Evolutionary conservation across 164 flowering plant genomes (phyloP).

Genomic region (Magnolia changhungtana): DNA sequence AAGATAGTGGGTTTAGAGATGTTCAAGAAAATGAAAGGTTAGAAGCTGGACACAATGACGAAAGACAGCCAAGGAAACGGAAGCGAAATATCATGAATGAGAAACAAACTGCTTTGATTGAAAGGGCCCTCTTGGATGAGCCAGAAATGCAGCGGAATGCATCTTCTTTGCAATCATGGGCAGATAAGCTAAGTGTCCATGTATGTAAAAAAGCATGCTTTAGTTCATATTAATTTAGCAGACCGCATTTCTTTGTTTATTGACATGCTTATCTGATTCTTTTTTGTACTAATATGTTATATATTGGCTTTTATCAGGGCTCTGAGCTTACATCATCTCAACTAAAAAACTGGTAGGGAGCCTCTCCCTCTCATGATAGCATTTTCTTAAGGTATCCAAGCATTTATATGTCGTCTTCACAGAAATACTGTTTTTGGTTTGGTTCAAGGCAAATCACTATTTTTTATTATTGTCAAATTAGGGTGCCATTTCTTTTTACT

Average conservation of each 20-base stretch:
- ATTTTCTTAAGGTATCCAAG: neutral
- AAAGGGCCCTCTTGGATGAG: conserved; percentile 75
- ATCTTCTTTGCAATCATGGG: conserved; percentile 66
- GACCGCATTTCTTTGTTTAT: neutral
- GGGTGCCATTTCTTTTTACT: too few species aligned
- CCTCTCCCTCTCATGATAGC: neutral
- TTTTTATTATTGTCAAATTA: too few species aligned
- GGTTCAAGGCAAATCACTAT: neutral
- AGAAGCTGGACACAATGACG: conserved; percentile 45
- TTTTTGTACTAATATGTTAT: neutral
- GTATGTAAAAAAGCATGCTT: conserved; percentile 37
- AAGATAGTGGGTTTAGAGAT: conserved; percentile 35
- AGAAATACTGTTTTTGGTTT: neutral
- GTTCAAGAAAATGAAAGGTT: conserved; percentile 43
- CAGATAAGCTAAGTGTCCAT: conserved; percentile 68
- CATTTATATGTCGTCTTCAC: neutral
- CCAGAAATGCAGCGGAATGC: conserved; percentile 92
- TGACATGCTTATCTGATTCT: neutral
- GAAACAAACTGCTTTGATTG: conserved; percentile 59
- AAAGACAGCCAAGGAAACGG: conserved; percentile 72
- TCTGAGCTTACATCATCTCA: conserved; percentile 81
- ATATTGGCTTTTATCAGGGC: conserved; percentile 57
- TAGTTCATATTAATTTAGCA: conserved; percentile 2
- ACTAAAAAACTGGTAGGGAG: conserved; percentile 83
- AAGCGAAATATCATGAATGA: conserved; percentile 91